Evolutionary conservation across 148 eudicot genomes (phyloP).

Genomic region (Cornus controversa): DNA sequence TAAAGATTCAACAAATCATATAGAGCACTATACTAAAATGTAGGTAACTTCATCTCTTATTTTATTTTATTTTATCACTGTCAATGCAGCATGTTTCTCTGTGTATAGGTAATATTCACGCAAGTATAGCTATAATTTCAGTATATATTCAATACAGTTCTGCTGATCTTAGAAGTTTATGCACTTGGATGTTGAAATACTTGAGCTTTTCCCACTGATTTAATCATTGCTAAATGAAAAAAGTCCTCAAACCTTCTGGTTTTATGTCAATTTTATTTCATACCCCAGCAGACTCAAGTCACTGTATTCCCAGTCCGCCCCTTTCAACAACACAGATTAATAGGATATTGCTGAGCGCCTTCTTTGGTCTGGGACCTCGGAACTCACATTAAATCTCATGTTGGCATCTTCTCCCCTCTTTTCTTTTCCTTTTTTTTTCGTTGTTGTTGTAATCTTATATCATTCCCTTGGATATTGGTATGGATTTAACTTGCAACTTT

Average conservation of each 20-base stretch:
- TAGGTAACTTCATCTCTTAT: conserved; percentile 42
- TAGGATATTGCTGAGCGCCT: neutral
- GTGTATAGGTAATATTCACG: neutral
- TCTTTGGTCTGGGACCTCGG: neutral
- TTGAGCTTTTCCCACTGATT: neutral
- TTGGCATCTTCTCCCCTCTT: neutral
- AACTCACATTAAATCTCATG: neutral
- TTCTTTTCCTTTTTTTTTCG: too few relatives aligned
- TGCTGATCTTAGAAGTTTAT: too few relatives aligned
- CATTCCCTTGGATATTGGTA: neutral
- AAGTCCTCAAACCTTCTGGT: neutral
- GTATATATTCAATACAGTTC: neutral
- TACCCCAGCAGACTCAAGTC: neutral
- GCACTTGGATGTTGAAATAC: too few relatives aligned
- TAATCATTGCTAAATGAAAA: neutral
- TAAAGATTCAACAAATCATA: conserved; percentile 48
- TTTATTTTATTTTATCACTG: neutral
- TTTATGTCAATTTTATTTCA: neutral
- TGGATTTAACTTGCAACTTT: neutral
- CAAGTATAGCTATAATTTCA: neutral
- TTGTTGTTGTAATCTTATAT: neutral
- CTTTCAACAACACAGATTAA: neutral
- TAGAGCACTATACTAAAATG: conserved; percentile 49
- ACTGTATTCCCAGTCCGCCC: neutral
- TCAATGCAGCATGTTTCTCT: neutral